Evolutionary conservation across 2,329 filamentous ascomycete genomes (phyloP), one percentile per base, ranked within the genome.

Genomic region (Exophiala xenobiotica): DNA sequence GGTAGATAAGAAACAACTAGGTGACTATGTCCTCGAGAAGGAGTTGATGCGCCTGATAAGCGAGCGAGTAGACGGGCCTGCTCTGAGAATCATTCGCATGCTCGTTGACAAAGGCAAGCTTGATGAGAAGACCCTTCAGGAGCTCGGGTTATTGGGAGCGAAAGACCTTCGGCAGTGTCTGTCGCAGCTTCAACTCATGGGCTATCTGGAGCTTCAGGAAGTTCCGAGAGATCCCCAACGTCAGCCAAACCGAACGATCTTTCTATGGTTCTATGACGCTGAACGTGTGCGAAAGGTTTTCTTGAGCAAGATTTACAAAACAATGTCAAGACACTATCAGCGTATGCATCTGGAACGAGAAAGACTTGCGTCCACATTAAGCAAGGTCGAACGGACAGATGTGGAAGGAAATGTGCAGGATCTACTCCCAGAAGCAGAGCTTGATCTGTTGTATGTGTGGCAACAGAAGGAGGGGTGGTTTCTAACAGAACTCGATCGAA

Each of bases 121-220:
- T n/a, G 92, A 97, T 60, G 93, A 99, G 69, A 95, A 95, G 69
- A 85, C 88, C 54, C 78, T 96, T 9, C 87, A 88, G 29, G 84
- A 85, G 43, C 78, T 90, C 49, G 88, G 87, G 46, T 80, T 99
- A 54, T 86, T 96, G 75, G 86, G 87, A 51, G 88, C 92, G 63
- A 84, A 86, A 51, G 89, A 96, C 46, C 82, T 97, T 19, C 88
- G 93, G 40, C 83, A 86, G 51, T 87, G 90, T 56, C 85, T 97
- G 70, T 85, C 88, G 11, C 83, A 85, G 56, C 88, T 99, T 79
- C 88, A 95, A 61, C 85, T 90, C 67, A 83, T 84, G 14, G 92
- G 93, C 1, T 85, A 93, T 54, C 83, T 96, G 9, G 90, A 97
- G 60, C 82, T 95, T 4, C 93, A 99, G 68, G 93, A 99, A 72